phyloP scores from a whole-genome alignment of 345 rosid species.

The Streptanthus diversifolius region DNA sequence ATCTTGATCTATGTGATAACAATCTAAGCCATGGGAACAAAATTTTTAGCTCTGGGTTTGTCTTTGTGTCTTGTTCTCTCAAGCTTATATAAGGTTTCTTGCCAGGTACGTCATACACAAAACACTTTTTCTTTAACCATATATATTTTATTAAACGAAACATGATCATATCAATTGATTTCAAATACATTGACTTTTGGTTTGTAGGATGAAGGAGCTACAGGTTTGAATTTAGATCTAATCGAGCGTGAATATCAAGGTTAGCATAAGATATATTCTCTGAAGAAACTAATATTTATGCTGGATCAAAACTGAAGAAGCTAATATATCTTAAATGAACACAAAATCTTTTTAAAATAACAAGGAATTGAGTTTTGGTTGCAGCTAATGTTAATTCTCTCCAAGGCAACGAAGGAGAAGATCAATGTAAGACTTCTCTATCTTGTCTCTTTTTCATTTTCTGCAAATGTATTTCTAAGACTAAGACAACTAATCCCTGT shows the following conservation, averaged over 20 bases:
- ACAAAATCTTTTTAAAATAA: not conserved
- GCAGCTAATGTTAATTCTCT: constrained; percentile 31
- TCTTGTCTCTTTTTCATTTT: not conserved
- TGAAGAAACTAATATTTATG: not conserved
- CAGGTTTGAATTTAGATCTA: constrained; percentile 24
- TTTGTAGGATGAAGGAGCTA: constrained; percentile 25
- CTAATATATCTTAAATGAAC: not conserved
- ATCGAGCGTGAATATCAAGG: constrained; percentile 22
- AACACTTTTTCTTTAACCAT: not conserved
- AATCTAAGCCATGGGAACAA: constrained; percentile 20
- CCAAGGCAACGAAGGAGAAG: constrained; percentile 25
- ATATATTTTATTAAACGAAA: not conserved
- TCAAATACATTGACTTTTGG: constrained; percentile 8
- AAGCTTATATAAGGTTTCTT: constrained; percentile 28
- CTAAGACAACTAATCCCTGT: not conserved
- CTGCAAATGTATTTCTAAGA: not conserved
- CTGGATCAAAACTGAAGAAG: not conserved
- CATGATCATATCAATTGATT: not conserved
- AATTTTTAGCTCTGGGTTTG: constrained; percentile 30
- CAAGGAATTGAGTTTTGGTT: not conserved
- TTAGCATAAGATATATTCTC: not conserved
- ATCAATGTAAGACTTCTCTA: constrained; percentile 15
- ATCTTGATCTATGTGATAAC: constrained; percentile 10
- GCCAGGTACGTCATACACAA: constrained; percentile 26
- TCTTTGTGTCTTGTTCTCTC: constrained; percentile 26